These are phyloP conservation scores for Gossypium trilobum DNA, from an alignment of 441 rosid genomes.

Conservation along the genomic window DNA sequence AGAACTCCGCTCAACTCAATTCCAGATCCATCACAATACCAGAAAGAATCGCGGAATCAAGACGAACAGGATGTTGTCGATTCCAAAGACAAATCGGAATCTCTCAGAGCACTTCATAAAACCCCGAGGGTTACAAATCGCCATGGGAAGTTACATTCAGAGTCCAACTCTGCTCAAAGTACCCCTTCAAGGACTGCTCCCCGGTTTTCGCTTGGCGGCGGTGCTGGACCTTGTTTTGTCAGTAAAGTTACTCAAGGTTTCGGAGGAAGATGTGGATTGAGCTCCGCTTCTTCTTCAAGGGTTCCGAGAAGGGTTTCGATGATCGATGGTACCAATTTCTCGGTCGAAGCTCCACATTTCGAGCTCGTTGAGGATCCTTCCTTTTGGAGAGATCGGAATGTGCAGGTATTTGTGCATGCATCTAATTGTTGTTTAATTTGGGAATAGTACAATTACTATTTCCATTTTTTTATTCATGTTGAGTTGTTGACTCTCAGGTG, in stretches of 20 bases:
- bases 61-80: constrained; percentile 27
- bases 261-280: constrained; percentile 50
- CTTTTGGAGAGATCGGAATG: constrained; percentile 78
- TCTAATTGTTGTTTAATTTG: neutral
- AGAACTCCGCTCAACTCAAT: constrained; percentile 70
- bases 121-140: constrained; percentile 42
- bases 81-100: constrained; percentile 32
- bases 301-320: constrained; percentile 39
- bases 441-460: neutral
- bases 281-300: constrained; percentile 34
- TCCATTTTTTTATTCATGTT: constrained; percentile 6
- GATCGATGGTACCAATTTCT: constrained; percentile 30
- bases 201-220: constrained; percentile 49
- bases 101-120: constrained; percentile 19
- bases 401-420: constrained; percentile 48
- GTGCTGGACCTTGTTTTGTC: constrained; percentile 21
- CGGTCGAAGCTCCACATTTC: constrained; percentile 43
- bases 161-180: constrained; percentile 66
- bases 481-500: constrained; percentile 37
- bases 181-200: constrained; percentile 60
- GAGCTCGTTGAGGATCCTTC: constrained; percentile 61
- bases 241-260: constrained; percentile 27
- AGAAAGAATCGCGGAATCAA: constrained; percentile 21
- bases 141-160: constrained; percentile 43
- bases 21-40: constrained; percentile 66